phyloP scores from a whole-genome alignment of 2,329 filamentous ascomycete species.

The Drechslera avenae region DNA sequence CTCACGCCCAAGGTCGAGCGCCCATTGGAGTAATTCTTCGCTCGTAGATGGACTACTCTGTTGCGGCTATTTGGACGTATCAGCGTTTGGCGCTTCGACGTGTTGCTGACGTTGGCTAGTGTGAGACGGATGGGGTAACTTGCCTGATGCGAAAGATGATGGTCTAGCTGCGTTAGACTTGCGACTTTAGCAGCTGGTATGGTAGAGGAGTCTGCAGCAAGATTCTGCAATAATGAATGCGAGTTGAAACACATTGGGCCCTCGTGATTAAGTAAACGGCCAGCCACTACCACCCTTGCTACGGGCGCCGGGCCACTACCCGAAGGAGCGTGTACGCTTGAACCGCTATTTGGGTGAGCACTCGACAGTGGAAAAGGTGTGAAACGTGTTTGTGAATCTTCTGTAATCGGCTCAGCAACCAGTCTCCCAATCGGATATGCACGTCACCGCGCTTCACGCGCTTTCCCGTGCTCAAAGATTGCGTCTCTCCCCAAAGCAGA shows the following conservation, averaged over 20 bases:
- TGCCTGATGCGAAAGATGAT: conserved; percentile 28
- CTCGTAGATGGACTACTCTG: conserved; percentile 16
- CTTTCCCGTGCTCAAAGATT: conserved; percentile 5
- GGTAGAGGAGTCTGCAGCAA: conserved; percentile 29
- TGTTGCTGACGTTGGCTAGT: conserved; percentile 1
- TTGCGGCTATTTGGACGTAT: conserved; percentile 21
- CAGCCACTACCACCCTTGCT: conserved; percentile 24
- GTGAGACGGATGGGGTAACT: conserved; percentile 11
- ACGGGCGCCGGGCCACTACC: conserved; percentile 26
- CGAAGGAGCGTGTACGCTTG: conserved; percentile 21
- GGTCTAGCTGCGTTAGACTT: conserved; percentile 25
- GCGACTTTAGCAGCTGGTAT: conserved; percentile 25
- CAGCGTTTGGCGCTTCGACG: conserved; percentile 7
- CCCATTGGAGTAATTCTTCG: conserved; percentile 29
- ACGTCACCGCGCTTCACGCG: conserved; percentile 9
- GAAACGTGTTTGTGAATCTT: conserved; percentile 18
- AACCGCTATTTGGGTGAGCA: conserved; percentile 24
- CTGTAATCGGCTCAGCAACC: conserved; percentile 32
- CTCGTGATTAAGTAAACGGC: conserved; percentile 32
- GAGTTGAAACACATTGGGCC: conserved; percentile 31
- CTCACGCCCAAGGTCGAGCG: conserved; percentile 32
- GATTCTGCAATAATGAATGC: conserved; percentile 31
- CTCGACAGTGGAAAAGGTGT: conserved; percentile 22
- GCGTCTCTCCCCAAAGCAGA: conserved; percentile 14
- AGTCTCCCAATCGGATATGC: conserved; percentile 17